Conservation (phyloP, 768 basidiomycete species). For the Russula brevipes region DNA sequence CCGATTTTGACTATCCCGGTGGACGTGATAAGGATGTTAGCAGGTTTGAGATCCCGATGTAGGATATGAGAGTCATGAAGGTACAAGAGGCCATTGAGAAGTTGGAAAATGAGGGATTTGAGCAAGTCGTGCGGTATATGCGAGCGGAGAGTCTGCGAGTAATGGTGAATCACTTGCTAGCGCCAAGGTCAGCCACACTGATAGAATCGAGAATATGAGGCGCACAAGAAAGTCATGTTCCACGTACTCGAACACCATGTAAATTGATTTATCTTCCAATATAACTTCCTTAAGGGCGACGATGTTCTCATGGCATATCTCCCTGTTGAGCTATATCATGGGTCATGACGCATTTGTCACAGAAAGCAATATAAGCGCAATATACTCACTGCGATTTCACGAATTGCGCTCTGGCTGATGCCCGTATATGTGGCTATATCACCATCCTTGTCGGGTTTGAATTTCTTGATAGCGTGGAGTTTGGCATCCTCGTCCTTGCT, state of each 20-base stretch:
- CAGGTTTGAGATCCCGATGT: constrained; percentile 97
- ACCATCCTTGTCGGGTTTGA: constrained; percentile 99
- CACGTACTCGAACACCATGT: constrained; percentile 99
- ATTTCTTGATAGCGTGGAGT: constrained; percentile 97
- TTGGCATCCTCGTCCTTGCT: constrained; percentile 62
- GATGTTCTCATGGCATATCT: constrained; percentile 86
- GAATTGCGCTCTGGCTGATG: constrained; percentile 94
- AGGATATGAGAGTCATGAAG: constrained; percentile 93
- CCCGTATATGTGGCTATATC: constrained; percentile 95
- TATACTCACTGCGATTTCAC: constrained; percentile 84
- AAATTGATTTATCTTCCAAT: constrained; percentile 96
- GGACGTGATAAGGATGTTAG: constrained; percentile 94
- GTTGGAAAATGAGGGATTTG: constrained; percentile 91
- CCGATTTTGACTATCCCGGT: constrained; percentile 92
- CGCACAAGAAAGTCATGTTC: constrained; percentile 96
- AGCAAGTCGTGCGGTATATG: constrained; percentile 73
- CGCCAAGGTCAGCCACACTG: not conserved
- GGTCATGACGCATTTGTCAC: constrained; percentile 16
- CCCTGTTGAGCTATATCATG: constrained; percentile 67
- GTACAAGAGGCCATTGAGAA: constrained; percentile 90
- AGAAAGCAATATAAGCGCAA: not conserved
- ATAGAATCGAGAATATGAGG: constrained; percentile 7
- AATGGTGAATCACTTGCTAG: constrained; percentile 98
- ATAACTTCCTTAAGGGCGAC: constrained; percentile 92
- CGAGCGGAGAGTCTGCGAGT: constrained; percentile 82